Percentiles rank a stretch among this genome's conserved stretches.
Evolutionary conservation across 1,284 basidiomycete genomes (phyloP).

Genomic region (Ustilago bromivora): DNA sequence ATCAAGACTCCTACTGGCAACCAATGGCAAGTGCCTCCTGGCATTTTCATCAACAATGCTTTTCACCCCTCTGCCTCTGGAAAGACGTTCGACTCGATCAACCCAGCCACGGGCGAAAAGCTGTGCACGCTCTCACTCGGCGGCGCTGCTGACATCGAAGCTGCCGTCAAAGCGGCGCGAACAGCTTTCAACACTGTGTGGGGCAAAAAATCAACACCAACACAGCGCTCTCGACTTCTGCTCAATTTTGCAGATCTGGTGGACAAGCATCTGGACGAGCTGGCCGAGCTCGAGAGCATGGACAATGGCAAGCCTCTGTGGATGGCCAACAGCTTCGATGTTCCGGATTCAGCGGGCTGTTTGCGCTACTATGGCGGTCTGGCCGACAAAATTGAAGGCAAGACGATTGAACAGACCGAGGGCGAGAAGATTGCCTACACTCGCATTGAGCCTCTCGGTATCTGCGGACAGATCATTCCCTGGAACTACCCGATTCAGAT

Average conservation of each 20-base stretch:
- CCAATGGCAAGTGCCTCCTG: conserved; percentile 48
- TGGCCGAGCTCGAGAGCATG: conserved; percentile 72
- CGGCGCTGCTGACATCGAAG: conserved; percentile 56
- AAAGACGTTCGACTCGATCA: conserved; percentile 57
- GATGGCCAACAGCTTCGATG: conserved; percentile 77
- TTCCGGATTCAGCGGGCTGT: conserved; percentile 76
- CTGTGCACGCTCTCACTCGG: conserved; percentile 51
- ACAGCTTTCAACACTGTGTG: conserved; percentile 52
- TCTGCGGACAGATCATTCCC: conserved; percentile 72
- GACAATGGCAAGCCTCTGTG: conserved; percentile 84
- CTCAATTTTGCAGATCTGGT: conserved; percentile 80
- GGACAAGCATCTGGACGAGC: conserved; percentile 78
- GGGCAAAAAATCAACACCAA: conserved; percentile 44
- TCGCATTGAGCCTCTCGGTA: conserved; percentile 91
- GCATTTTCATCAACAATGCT: conserved; percentile 61
- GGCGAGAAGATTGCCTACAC: conserved; percentile 77
- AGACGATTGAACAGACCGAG: conserved; percentile 81
- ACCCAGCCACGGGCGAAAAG: conserved; percentile 57
- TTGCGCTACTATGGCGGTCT: conserved; percentile 76
- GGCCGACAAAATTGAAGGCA: conserved; percentile 84
- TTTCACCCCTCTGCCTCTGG: conserved; percentile 52
- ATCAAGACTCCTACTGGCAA: conserved; percentile 64
- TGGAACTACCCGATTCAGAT: conserved; percentile 77
- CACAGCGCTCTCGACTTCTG: conserved; percentile 75
- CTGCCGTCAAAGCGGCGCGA: conserved; percentile 56